These are phyloP conservation scores for Yarrowia sp. DNA, from an alignment of 805 yeast species.

Conservation along the genomic window DNA sequence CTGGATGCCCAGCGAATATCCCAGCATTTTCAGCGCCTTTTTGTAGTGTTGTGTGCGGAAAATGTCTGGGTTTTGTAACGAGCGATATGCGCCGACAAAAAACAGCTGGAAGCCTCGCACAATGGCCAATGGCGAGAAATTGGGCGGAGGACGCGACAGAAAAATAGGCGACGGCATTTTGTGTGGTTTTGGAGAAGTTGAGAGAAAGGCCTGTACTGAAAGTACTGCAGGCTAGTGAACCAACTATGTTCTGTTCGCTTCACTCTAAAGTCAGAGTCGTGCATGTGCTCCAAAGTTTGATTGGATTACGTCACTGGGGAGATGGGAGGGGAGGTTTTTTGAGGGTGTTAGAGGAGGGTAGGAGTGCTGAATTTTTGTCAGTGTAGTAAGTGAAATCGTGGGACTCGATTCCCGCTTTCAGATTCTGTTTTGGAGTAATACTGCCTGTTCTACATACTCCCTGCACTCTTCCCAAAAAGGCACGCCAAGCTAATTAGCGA, in stretches of 20 bases:
- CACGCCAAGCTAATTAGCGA: not conserved
- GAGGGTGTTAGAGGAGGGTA: not conserved
- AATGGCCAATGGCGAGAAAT: conserved; percentile 49
- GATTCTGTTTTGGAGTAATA: too few species aligned
- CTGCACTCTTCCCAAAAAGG: not conserved
- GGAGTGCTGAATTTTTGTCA: not conserved
- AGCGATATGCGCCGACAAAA: conserved; percentile 47
- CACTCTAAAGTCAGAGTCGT: not conserved
- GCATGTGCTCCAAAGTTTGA: conserved; percentile 10
- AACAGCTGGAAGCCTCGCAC: conserved; percentile 54
- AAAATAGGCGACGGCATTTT: conserved; percentile 59
- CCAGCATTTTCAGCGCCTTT: conserved; percentile 40
- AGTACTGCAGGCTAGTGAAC: not conserved
- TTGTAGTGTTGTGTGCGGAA: conserved; percentile 40
- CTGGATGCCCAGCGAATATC: conserved; percentile 42
- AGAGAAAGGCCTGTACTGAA: not conserved
- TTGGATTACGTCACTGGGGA: not conserved
- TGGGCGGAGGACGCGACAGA: conserved; percentile 54
- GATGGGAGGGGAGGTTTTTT: not conserved
- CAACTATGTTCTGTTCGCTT: not conserved
- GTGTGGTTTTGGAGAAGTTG: not conserved
- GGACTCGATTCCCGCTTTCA: too few species aligned
- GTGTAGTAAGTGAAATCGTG: too few species aligned
- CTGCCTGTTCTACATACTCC: too few species aligned
- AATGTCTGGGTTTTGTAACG: conserved; percentile 45